A percentile compares a stretch with the other conserved stretches of the same genome.
phyloP scores from a whole-genome alignment of 257 asterid species.

The Ophiorrhiza pumila region DNA sequence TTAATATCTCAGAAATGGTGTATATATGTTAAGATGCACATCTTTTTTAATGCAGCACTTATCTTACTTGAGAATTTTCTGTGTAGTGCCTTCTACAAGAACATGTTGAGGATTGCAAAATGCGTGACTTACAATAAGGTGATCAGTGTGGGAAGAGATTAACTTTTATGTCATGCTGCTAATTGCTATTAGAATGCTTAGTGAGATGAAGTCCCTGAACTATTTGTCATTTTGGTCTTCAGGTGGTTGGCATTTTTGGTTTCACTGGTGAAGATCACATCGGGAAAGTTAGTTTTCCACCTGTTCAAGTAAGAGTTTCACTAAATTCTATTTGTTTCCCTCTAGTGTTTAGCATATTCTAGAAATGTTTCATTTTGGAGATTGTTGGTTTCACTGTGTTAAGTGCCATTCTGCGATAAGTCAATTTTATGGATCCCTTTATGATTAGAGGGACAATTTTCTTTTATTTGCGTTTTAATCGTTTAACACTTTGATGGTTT shows the following conservation, averaged over 20 bases:
- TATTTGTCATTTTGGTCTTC: slow-evolving; percentile 11
- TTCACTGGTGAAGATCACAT: slow-evolving; percentile 95
- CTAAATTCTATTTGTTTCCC: background rate
- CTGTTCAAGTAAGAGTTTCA: slow-evolving; percentile 66
- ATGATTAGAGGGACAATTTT: background rate
- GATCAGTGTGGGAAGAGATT: slow-evolving; percentile 11
- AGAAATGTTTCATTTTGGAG: background rate
- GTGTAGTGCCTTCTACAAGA: slow-evolving; percentile 81
- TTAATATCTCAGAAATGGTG: background rate
- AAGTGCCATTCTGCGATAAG: background rate
- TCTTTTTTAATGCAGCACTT: background rate
- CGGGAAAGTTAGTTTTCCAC: slow-evolving; percentile 89
- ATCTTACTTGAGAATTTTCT: slow-evolving; percentile 10
- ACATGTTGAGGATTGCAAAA: slow-evolving; percentile 76
- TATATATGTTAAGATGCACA: background rate
- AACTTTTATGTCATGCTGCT: slow-evolving; percentile 5
- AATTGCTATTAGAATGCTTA: background rate
- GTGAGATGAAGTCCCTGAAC: background rate
- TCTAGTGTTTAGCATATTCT: slow-evolving; percentile 7
- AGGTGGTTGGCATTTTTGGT: slow-evolving; percentile 93
- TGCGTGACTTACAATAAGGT: slow-evolving; percentile 96
- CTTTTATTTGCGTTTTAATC: background rate
- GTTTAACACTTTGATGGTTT: background rate
- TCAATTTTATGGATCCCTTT: background rate
- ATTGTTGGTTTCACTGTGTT: background rate